These are phyloP conservation scores for Geum urbanum DNA, from an alignment of 306 rosid genomes.

Conservation along the genomic window DNA sequence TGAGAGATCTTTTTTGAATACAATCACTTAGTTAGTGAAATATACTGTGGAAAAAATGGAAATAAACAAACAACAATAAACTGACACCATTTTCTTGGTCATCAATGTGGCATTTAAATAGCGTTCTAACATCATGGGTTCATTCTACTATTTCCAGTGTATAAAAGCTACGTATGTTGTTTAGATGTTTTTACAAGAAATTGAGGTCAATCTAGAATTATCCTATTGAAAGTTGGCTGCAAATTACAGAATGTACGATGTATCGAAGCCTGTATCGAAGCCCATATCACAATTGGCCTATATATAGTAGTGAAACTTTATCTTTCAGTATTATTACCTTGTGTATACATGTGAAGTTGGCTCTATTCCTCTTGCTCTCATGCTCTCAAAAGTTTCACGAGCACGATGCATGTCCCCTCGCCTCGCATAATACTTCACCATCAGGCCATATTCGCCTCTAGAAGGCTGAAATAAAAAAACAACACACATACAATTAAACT, in stretches of 20 bases:
- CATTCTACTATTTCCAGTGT: too few relatives aligned
- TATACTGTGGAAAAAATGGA: too few relatives aligned
- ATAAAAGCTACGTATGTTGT: too few relatives aligned
- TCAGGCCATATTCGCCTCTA: conserved; percentile 85
- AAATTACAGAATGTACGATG: background rate
- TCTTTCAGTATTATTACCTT: conserved; percentile 45
- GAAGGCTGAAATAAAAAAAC: conserved; percentile 63
- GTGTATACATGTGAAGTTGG: conserved; percentile 87
- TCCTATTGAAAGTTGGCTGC: background rate
- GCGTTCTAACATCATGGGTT: too few relatives aligned
- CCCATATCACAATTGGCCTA: too few relatives aligned
- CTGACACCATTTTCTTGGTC: background rate
- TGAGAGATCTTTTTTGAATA: background rate
- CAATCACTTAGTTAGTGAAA: background rate
- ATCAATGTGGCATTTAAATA: too few relatives aligned
- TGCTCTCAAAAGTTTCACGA: conserved; percentile 86
- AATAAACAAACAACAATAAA: background rate
- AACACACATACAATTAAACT: conserved; percentile 16
- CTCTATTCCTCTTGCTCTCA: conserved; percentile 96
- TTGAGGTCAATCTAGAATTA: background rate
- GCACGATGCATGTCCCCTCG: conserved; percentile 96
- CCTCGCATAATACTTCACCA: conserved; percentile 89
- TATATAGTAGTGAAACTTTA: background rate
- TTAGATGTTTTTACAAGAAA: background rate
- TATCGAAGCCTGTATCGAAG: background rate